Evolutionary conservation across 371 early-diverging fungal species (phyloP), one percentile per base, ranked within the genome.

Genomic region (Mucor saturninus): DNA sequence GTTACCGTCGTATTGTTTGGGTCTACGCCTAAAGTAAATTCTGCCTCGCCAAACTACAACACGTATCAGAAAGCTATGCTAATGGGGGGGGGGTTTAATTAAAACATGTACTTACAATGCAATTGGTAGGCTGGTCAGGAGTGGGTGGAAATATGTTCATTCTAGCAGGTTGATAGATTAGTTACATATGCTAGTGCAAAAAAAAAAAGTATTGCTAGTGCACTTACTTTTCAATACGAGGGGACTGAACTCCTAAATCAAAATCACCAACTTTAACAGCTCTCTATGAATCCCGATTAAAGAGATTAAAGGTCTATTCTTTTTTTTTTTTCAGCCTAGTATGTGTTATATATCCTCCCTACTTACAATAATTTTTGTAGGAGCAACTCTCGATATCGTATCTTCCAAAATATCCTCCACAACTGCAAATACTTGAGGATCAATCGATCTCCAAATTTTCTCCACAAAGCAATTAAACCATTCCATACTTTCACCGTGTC

Each of bases 381-480:
- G 73, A 9, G 66, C 53, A 9, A 70, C 59, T 26, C 56, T 62
- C 8, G 57, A 56, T 6, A 75, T 40, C 0, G 61, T 64, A n/a
- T 75, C 76, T 63, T 75, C 76, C 10, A 75, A 54, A 7, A 72
- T 67, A 38, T 68, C 67, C 55, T 75, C 68, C 6, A 75, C 42
- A 14, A 48, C 45, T 2, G 55, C 52, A 56, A 75, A 75, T 13
- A 70, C 62, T 30, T 69, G 54, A 6, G 71, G 72, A 45, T 72
- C 73, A 14, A 75, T 67, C 31, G 65, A 70, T 15, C 76, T 62
- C 76, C 76, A 75, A 5, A 75, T 54, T 49, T 73, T 75, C 30
- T 72, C 70, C 5, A 69, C 29, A 29, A 67, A 68, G 32, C 49
- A 67, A n/a, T 75, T 75, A 52, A 75, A 61, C 76, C 76, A 75